phyloP scores from a whole-genome alignment of 2,329 filamentous ascomycete species.

The Trichoderma koningii region DNA sequence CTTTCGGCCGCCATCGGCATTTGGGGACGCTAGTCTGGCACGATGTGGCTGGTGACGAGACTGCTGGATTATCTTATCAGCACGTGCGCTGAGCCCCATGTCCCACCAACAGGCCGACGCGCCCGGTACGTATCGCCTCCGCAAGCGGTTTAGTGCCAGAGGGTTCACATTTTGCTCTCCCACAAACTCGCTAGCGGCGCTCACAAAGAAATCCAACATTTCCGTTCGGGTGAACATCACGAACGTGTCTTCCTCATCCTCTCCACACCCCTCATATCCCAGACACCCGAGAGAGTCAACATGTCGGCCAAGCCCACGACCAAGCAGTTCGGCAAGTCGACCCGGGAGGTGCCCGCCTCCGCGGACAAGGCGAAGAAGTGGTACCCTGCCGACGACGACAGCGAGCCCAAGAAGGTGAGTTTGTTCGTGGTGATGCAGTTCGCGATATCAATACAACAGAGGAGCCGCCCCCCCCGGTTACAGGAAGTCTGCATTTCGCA shows the following conservation, averaged over 20 bases:
- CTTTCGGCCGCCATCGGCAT: conserved; percentile 38
- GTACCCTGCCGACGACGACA: conserved; percentile 94
- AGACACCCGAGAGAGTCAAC: conserved; percentile 47
- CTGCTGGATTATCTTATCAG: conserved; percentile 37
- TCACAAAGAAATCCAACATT: conserved; percentile 48
- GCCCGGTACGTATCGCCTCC: conserved; percentile 30
- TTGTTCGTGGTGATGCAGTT: conserved; percentile 33
- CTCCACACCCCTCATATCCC: conserved; percentile 43
- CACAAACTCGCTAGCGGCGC: conserved; percentile 48
- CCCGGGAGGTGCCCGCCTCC: conserved; percentile 83
- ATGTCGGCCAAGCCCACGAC: conserved; percentile 77
- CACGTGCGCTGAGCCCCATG: conserved; percentile 44
- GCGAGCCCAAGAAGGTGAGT: conserved; percentile 92
- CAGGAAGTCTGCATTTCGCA: conserved; percentile 19
- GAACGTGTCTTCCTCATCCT: conserved; percentile 42
- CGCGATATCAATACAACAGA: conserved; percentile 9
- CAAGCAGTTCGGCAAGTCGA: conserved; percentile 98
- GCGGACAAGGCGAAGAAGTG: conserved; percentile 97
- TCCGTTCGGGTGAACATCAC: conserved; percentile 41
- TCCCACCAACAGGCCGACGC: conserved; percentile 31
- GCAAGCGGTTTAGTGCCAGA: conserved; percentile 42
- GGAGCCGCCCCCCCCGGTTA: conserved; percentile 4
- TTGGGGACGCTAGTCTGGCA: neutral
- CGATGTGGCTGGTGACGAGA: too few relatives aligned
- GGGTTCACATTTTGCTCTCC: conserved; percentile 48